Conservation (phyloP, 495 filamentous ascomycete genomes). For the Chaetomium cochliodes region DNA sequence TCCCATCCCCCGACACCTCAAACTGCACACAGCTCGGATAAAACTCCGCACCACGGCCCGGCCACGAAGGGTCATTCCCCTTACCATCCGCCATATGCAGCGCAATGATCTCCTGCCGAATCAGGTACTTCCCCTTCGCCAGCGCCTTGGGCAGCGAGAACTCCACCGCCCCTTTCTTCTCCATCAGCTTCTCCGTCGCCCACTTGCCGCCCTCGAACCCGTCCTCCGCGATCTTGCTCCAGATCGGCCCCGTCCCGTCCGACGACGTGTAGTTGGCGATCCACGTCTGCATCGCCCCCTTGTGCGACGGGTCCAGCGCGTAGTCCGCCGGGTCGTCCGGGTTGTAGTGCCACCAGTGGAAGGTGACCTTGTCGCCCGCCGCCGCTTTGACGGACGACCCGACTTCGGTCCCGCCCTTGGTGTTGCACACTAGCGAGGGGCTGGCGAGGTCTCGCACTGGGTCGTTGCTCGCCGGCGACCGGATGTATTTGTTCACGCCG, state of each 20-base stretch:
- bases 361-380: constrained; percentile 41
- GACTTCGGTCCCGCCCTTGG: constrained; percentile 33
- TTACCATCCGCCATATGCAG: constrained; percentile 44
- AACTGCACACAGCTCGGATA: constrained; percentile 47
- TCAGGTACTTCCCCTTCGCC: constrained; percentile 40
- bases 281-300: constrained; percentile 49
- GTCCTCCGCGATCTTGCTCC: constrained; percentile 53
- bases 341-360: constrained; percentile 49
- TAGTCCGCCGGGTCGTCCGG: constrained; percentile 43
- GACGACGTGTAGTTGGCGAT: constrained; percentile 43
- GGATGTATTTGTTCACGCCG: constrained; percentile 40
- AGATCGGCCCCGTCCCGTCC: constrained; percentile 38
- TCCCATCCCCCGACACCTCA: constrained; percentile 40
- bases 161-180: constrained; percentile 48
- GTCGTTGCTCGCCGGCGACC: constrained; percentile 32
- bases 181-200: constrained; percentile 44
- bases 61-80: constrained; percentile 32
- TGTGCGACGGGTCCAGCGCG: constrained; percentile 44
- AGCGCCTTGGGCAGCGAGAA: constrained; percentile 37
- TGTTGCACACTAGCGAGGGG: constrained; percentile 46
- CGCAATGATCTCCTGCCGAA: constrained; percentile 42
- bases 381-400: constrained; percentile 39
- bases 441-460: constrained; percentile 41
- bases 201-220: constrained; percentile 36
- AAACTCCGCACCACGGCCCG: constrained; percentile 35